Conservation (phyloP, 805 yeast genomes). For the Candida schatavii region DNA sequence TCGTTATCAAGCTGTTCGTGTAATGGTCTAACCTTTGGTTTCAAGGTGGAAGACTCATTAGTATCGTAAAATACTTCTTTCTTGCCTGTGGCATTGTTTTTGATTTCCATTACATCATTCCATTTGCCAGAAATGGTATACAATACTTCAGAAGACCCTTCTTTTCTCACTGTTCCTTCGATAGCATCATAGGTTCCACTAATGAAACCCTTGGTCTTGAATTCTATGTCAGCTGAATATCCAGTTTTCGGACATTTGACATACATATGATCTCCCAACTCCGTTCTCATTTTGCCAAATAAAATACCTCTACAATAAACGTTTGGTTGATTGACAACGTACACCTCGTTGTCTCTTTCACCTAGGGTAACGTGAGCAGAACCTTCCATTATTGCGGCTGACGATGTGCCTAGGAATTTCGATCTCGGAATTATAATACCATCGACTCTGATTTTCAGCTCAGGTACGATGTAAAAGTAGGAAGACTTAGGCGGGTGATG, state of each 20-base stretch:
- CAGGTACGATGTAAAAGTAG: conserved; percentile 85
- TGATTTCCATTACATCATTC: conserved; percentile 81
- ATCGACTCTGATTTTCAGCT: conserved; percentile 76
- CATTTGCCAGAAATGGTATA: conserved; percentile 85
- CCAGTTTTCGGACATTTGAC: conserved; percentile 60
- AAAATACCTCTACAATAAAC: conserved; percentile 91
- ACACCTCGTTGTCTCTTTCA: conserved; percentile 65
- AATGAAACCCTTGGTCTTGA: conserved; percentile 92
- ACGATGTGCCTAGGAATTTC: conserved; percentile 87
- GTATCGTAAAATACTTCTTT: conserved; percentile 47
- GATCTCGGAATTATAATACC: conserved; percentile 88
- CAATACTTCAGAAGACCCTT: conserved; percentile 46
- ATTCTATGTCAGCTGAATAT: conserved; percentile 78
- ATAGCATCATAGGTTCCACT: conserved; percentile 90
- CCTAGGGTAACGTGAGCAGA: conserved; percentile 66
- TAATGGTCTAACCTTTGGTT: conserved; percentile 75
- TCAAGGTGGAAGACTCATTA: conserved; percentile 44
- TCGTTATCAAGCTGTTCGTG: conserved; percentile 79
- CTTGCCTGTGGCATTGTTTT: conserved; percentile 42
- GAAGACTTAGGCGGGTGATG: conserved; percentile 99
- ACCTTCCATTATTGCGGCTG: conserved; percentile 98
- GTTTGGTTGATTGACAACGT: conserved; percentile 90
- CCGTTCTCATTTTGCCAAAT: conserved; percentile 86
- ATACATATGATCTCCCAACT: conserved; percentile 88
- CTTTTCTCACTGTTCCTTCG: conserved; percentile 60